A percentile compares a stretch with the other conserved stretches of the same genome.
Conservation (phyloP, 106 monocot genomes). For the Dendrobium nobile region DNA sequence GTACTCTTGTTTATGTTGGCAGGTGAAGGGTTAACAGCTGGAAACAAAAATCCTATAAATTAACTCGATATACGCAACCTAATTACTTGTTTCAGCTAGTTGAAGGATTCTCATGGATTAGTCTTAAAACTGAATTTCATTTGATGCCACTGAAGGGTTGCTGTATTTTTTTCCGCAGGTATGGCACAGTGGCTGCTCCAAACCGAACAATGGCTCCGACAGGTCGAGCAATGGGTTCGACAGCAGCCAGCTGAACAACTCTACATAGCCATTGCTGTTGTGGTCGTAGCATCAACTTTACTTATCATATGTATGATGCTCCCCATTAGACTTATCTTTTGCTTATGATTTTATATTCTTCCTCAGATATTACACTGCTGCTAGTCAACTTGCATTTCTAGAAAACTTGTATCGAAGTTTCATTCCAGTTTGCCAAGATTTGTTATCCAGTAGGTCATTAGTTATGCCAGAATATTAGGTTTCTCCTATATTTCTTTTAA, state of each 20-base stretch:
- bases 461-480: not conserved
- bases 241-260: slow-evolving; percentile 45
- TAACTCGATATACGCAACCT: no score
- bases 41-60: no score
- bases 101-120: not conserved
- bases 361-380: not conserved
- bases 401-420: not conserved
- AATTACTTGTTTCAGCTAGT: no score
- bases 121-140: not conserved
- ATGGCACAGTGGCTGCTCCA: not conserved
- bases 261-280: slow-evolving; percentile 26
- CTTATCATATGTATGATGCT: slow-evolving; percentile 20
- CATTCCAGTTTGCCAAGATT: not conserved
- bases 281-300: slow-evolving; percentile 18
- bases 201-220: slow-evolving; percentile 15
- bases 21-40: no score
- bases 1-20: no score
- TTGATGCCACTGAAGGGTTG: not conserved
- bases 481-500: not conserved
- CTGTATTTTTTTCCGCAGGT: not conserved
- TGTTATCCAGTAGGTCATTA: not conserved
- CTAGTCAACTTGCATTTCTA: slow-evolving; percentile 4
- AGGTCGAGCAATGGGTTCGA: slow-evolving; percentile 28
- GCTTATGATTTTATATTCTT: not conserved
- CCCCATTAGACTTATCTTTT: not conserved